These are phyloP conservation scores for Yamadazyma paraphyllophila DNA, from an alignment of 805 yeast genomes.

Conservation along the genomic window DNA sequence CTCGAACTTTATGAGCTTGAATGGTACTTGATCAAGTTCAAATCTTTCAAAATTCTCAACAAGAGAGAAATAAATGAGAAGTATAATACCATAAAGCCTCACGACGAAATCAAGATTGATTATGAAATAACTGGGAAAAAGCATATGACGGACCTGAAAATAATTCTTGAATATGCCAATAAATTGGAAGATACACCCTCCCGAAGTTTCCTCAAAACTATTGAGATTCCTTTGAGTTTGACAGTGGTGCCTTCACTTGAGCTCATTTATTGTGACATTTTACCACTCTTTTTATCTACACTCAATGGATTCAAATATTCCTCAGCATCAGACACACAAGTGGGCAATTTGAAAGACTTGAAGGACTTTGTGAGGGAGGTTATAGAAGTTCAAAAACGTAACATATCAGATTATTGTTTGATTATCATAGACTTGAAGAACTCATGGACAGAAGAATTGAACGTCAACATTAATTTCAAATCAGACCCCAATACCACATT, in stretches of 20 bases:
- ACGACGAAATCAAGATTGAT: slow-evolving; percentile 44
- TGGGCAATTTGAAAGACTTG: slow-evolving; percentile 6
- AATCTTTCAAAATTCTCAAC: slow-evolving; percentile 55
- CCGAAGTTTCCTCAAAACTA: slow-evolving; percentile 45
- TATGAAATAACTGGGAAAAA: slow-evolving; percentile 69
- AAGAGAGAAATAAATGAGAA: slow-evolving; percentile 37
- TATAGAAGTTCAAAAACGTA: background rate
- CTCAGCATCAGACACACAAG: background rate
- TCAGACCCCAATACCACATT: slow-evolving; percentile 12
- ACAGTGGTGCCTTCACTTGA: slow-evolving; percentile 75
- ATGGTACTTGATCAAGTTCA: slow-evolving; percentile 56
- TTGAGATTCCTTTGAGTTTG: slow-evolving; percentile 66
- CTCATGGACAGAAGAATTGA: slow-evolving; percentile 63
- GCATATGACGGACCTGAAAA: slow-evolving; percentile 63
- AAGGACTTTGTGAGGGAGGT: slow-evolving; percentile 7
- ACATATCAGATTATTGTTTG: slow-evolving; percentile 52
- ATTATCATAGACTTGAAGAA: slow-evolving; percentile 77
- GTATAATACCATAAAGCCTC: slow-evolving; percentile 39
- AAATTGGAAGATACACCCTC: slow-evolving; percentile 18
- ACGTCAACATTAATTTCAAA: slow-evolving; percentile 10
- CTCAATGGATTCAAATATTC: slow-evolving; percentile 16
- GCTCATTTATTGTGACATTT: slow-evolving; percentile 69
- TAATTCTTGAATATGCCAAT: slow-evolving; percentile 62
- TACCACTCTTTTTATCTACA: slow-evolving; percentile 48
- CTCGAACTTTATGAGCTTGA: slow-evolving; percentile 75